Conservation (phyloP, 257 asterid genomes). For the Catharanthus roseus region DNA sequence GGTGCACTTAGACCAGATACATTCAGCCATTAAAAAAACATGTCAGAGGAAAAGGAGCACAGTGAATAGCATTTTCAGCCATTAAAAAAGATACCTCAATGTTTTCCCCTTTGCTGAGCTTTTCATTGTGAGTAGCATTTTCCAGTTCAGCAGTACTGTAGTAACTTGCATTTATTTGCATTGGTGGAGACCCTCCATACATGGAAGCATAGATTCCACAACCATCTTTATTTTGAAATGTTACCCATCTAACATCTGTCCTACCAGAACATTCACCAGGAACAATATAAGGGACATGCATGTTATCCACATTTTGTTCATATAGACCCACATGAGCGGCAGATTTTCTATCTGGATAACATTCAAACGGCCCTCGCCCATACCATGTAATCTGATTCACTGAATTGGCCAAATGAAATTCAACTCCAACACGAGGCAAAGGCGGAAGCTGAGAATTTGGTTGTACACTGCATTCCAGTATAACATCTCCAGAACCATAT, state of each 20-base stretch:
- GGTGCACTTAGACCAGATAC: background rate
- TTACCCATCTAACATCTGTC: slow-evolving; percentile 93
- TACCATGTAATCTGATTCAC: slow-evolving; percentile 74
- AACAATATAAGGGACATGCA: slow-evolving; percentile 90
- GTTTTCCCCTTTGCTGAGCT: slow-evolving; percentile 61
- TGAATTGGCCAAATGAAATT: slow-evolving; percentile 69
- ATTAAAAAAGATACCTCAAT: too few relatives aligned
- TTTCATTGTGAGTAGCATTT: slow-evolving; percentile 60
- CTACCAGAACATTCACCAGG: slow-evolving; percentile 83
- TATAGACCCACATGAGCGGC: slow-evolving; percentile 81
- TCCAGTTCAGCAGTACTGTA: slow-evolving; percentile 92
- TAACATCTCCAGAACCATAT: slow-evolving; percentile 75
- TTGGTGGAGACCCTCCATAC: slow-evolving; percentile 63
- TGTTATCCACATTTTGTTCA: slow-evolving; percentile 54
- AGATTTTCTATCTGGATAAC: slow-evolving; percentile 94
- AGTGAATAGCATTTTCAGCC: background rate
- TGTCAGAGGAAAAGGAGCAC: background rate
- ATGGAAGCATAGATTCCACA: slow-evolving; percentile 71
- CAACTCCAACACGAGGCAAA: slow-evolving; percentile 89
- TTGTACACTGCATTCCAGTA: slow-evolving; percentile 62
- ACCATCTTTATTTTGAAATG: slow-evolving; percentile 63
- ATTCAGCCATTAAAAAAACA: background rate
- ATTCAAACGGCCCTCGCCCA: slow-evolving; percentile 91
- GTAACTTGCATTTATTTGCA: slow-evolving; percentile 93
- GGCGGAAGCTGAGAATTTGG: slow-evolving; percentile 80